phyloP scores from a whole-genome alignment of 2,329 filamentous ascomycete genomes.

The Helminthosporium solani region DNA sequence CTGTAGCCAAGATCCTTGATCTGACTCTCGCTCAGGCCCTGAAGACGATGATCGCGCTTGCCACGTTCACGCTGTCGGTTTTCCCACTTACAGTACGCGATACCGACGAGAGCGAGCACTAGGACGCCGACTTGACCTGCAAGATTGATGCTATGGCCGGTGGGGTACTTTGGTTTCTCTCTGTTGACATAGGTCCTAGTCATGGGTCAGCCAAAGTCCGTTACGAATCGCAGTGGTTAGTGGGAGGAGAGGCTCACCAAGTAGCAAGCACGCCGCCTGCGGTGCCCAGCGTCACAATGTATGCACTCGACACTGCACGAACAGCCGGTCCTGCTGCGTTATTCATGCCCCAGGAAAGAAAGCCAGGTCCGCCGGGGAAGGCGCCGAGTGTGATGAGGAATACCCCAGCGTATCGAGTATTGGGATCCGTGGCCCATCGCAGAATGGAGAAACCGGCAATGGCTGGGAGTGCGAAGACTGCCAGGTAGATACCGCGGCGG shows the following conservation, averaged over 20 bases:
- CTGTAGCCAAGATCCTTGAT: slow-evolving; percentile 53
- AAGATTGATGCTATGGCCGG: slow-evolving; percentile 69
- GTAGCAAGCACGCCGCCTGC: slow-evolving; percentile 60
- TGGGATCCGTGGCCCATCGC: slow-evolving; percentile 58
- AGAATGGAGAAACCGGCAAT: slow-evolving; percentile 56
- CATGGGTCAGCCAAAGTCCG: slow-evolving; percentile 55
- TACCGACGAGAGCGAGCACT: slow-evolving; percentile 50
- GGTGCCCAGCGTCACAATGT: slow-evolving; percentile 67
- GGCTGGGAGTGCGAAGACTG: slow-evolving; percentile 42
- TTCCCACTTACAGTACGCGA: slow-evolving; percentile 56
- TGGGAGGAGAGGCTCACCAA: slow-evolving; percentile 32
- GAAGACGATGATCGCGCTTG: slow-evolving; percentile 34
- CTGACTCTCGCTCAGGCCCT: slow-evolving; percentile 51
- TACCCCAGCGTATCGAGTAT: slow-evolving; percentile 55
- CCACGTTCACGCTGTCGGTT: slow-evolving; percentile 47
- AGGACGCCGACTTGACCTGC: slow-evolving; percentile 50
- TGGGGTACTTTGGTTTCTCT: slow-evolving; percentile 64
- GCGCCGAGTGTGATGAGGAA: slow-evolving; percentile 59
- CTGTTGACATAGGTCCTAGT: slow-evolving; percentile 57
- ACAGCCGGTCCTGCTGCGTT: slow-evolving; percentile 59
- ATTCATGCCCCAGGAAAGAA: slow-evolving; percentile 61
- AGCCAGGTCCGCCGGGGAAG: slow-evolving; percentile 60
- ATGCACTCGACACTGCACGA: slow-evolving; percentile 57
- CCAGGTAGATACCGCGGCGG: slow-evolving; percentile 41
- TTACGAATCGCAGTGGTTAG: not conserved